phyloP scores from a whole-genome alignment of 2,329 filamentous ascomycete genomes.

The Pseudocercospora eumusae region DNA sequence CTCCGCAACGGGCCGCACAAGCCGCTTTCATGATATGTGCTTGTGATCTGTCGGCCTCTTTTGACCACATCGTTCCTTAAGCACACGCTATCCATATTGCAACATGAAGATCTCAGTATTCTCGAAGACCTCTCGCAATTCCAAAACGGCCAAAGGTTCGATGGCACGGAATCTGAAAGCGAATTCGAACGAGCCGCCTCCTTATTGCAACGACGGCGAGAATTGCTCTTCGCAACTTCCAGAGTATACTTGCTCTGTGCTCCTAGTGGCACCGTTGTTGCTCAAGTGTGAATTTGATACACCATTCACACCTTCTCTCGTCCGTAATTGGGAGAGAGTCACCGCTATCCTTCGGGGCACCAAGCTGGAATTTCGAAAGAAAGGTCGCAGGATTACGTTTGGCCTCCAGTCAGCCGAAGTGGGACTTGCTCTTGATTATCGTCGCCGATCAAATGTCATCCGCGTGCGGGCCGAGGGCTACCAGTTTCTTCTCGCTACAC shows the following conservation, averaged over 20 bases:
- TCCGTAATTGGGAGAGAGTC: neutral
- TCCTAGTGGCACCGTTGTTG: neutral
- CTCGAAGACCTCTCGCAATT: neutral
- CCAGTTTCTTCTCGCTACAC: neutral
- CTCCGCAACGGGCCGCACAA: neutral
- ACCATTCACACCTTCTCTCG: neutral
- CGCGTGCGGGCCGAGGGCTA: neutral
- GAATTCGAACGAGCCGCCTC: neutral
- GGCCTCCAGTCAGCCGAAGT: neutral
- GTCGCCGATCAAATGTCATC: neutral
- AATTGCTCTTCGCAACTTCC: neutral
- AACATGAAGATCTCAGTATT: neutral
- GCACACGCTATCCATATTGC: neutral
- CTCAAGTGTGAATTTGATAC: neutral
- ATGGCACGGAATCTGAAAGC: neutral
- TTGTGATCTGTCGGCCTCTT: neutral
- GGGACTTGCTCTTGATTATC: slow-evolving; percentile 2
- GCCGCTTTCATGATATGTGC: neutral
- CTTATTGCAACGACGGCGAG: neutral
- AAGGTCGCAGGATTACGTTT: neutral
- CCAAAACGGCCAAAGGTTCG: neutral
- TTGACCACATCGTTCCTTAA: neutral
- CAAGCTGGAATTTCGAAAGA: neutral
- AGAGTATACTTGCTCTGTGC: neutral
- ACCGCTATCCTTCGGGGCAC: neutral